Percentiles rank a stretch among this genome's conserved stretches.
These are phyloP conservation scores for Salix exigua DNA, from an alignment of 345 rosid genomes.

Conservation along the genomic window DNA sequence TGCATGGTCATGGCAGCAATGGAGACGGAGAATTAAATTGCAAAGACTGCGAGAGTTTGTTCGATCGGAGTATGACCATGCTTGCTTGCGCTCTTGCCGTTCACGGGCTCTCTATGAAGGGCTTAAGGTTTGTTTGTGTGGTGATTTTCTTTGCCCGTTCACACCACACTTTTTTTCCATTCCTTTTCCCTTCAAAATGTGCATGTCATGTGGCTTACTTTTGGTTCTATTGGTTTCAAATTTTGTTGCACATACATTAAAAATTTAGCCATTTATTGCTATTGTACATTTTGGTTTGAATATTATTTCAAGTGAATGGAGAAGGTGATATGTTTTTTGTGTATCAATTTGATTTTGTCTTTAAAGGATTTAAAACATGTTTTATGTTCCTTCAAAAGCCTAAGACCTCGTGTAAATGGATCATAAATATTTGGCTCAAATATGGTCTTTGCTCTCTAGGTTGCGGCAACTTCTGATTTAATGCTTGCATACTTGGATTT, in stretches of 20 bases:
- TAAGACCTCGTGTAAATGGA: not conserved
- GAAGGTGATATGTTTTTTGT: not conserved
- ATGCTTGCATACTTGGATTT: slow-evolving; percentile 95
- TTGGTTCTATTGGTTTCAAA: not conserved
- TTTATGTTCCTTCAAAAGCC: not conserved
- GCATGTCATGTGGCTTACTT: not conserved
- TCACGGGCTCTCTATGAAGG: slow-evolving; percentile 99
- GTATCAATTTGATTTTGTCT: not conserved
- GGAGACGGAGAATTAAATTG: slow-evolving; percentile 78
- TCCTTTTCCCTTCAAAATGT: not conserved
- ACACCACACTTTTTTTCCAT: not conserved
- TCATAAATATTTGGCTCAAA: not conserved
- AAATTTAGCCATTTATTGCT: not conserved
- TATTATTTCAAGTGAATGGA: not conserved
- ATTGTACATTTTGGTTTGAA: not conserved
- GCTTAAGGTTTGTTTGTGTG: slow-evolving; percentile 61
- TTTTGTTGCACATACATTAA: not conserved
- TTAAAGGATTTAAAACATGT: not conserved
- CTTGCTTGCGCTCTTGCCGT: slow-evolving; percentile 96
- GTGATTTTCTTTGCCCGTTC: not conserved
- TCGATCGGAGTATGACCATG: slow-evolving; percentile 97
- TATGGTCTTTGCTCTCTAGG: slow-evolving; percentile 39
- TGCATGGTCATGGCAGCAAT: slow-evolving; percentile 99
- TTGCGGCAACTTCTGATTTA: slow-evolving; percentile 93
- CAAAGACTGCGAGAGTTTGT: slow-evolving; percentile 94